Conservation (phyloP, 805 yeast genomes). For the Lipomyces kockii region DNA sequence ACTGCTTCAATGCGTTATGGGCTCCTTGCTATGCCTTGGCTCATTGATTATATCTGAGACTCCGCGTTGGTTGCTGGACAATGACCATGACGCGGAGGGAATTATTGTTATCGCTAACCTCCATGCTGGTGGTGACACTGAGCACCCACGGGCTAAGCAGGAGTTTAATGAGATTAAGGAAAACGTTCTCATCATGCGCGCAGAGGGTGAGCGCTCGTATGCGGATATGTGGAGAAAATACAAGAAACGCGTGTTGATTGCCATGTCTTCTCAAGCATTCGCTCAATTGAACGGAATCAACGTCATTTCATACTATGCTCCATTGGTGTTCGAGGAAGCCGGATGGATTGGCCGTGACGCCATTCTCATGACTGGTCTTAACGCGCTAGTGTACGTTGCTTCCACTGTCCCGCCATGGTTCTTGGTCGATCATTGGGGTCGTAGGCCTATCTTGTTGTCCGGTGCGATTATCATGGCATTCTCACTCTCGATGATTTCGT, state of each 20-base stretch:
- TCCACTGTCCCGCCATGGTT: constrained; percentile 91
- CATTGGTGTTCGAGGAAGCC: constrained; percentile 90
- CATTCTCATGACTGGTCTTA: constrained; percentile 86
- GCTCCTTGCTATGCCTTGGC: constrained; percentile 68
- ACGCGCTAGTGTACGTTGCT: constrained; percentile 60
- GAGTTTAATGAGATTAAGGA: constrained; percentile 86
- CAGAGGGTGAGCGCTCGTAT: constrained; percentile 81
- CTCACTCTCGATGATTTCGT: constrained; percentile 67
- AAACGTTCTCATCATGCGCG: constrained; percentile 69
- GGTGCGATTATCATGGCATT: constrained; percentile 84
- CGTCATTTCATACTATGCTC: constrained; percentile 90
- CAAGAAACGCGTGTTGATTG: constrained; percentile 77
- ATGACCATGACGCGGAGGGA: constrained; percentile 80
- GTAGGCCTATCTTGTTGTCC: constrained; percentile 77
- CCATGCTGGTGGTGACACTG: constrained; percentile 76
- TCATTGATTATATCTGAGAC: constrained; percentile 81
- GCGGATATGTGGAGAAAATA: constrained; percentile 76
- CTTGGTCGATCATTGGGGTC: constrained; percentile 87
- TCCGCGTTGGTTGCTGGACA: constrained; percentile 87
- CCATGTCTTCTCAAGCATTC: constrained; percentile 88
- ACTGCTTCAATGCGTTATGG: constrained; percentile 75
- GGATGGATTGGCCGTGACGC: constrained; percentile 93
- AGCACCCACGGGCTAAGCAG: constrained; percentile 65
- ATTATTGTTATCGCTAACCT: constrained; percentile 82
- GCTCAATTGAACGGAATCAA: constrained; percentile 95